Conservation (phyloP, 192 early-diverging fungal genomes). For the Backusella westeae region DNA sequence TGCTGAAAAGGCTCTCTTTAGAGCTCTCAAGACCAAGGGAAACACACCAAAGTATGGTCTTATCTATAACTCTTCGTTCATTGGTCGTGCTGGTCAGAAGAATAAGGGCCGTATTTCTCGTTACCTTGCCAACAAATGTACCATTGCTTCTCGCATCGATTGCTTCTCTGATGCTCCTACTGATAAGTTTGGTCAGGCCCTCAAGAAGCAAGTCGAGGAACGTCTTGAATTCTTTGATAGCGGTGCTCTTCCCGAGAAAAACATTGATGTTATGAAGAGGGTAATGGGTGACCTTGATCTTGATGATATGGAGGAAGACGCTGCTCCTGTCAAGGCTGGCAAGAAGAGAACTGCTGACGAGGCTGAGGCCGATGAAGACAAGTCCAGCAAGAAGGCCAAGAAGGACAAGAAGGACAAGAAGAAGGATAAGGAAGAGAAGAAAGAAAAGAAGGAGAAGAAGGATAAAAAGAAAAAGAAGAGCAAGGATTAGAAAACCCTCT, state of each 20-base stretch:
- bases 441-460: conserved; percentile 24
- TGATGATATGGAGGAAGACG: conserved; percentile 31
- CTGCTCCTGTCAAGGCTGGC: conserved; percentile 1
- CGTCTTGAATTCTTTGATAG: conserved; percentile 93
- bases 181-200: conserved; percentile 87
- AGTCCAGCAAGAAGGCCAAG: conserved; percentile 41
- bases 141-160: conserved; percentile 95
- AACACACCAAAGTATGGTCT: conserved; percentile 98
- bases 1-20: conserved; percentile 97
- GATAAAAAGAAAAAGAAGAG: conserved; percentile 57
- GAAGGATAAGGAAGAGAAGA: conserved; percentile 47
- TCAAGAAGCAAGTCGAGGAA: conserved; percentile 95
- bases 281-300: conserved; percentile 61
- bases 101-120: conserved; percentile 99
- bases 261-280: conserved; percentile 94
- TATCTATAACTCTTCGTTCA: conserved; percentile 94
- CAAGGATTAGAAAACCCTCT: conserved; percentile 31
- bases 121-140: conserved; percentile 97
- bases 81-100: conserved; percentile 93
- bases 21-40: conserved; percentile 94
- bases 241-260: conserved; percentile 87
- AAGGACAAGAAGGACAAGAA: conserved; percentile 61
- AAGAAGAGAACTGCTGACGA: conserved; percentile 49
- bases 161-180: conserved; percentile 88
- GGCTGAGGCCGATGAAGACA: conserved; percentile 76